phyloP scores from a whole-genome alignment of 2,329 filamentous ascomycete species.

The Stemphylium lycopersici region DNA sequence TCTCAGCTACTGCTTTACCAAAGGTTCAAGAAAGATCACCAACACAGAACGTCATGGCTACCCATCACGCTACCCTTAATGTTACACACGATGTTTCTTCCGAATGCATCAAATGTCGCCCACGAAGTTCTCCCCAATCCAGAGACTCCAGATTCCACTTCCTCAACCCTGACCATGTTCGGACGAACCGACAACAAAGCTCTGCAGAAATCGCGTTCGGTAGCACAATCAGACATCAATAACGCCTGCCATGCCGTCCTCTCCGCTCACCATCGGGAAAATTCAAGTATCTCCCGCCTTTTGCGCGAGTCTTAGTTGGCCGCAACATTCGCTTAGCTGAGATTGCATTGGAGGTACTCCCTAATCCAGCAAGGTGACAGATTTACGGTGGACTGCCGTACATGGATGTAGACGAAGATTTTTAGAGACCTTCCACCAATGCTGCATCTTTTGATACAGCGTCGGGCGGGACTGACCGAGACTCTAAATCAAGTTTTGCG shows the following conservation, averaged over 20 bases:
- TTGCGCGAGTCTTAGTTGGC: background rate
- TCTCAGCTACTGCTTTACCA: too few species aligned
- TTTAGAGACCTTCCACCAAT: background rate
- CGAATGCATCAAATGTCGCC: too few species aligned
- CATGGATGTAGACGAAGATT: background rate
- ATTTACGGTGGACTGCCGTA: background rate
- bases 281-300: background rate
- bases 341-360: background rate
- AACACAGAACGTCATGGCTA: too few species aligned
- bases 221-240: background rate
- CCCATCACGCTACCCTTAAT: too few species aligned
- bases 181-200: background rate
- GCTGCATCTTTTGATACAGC: too few species aligned
- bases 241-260: background rate
- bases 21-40: too few species aligned
- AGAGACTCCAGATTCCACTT: background rate
- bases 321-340: background rate
- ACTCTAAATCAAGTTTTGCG: too few species aligned
- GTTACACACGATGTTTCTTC: too few species aligned
- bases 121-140: too few species aligned
- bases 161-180: background rate
- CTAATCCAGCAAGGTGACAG: background rate
- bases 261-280: background rate
- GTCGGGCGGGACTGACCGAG: too few species aligned
- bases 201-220: background rate